Base-by-base conservation (phyloP, 2,329 filamentous ascomycete genomes). In the Pseudogymnoascus sp. region DNA sequence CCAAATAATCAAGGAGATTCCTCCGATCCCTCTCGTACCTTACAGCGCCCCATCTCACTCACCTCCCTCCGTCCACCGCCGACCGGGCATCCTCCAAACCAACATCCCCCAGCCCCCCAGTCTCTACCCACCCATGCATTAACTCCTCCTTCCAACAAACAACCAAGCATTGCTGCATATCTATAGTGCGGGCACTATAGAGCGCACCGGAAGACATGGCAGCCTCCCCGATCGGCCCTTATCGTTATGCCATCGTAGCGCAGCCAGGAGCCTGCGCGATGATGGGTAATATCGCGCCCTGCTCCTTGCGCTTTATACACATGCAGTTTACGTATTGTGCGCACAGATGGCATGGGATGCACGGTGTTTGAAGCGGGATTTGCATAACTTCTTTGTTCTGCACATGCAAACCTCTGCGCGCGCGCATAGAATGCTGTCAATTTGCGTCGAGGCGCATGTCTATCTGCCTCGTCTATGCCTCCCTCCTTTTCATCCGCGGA, bases 161-260 rank as follows among this genome's bases (percentile, higher is more conserved):
- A 50, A 50, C 43, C 43, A 54, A 54, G 43, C 43, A 54, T 32
- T 54, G 8, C 25, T 54, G 25, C 43, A 54, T 54, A 54, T 32
- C 43, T 30, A 54, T 54, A 32, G 43, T 54, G 43, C 43, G n/a
- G n/a, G 9, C 43, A 54, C 28, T 54, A 54, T 54, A 5, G 9
- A 6, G 8, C 25, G 9, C 43, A 54, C 25, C 43, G 43, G 43
- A 54, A 54, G 25, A n/a, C 28, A 54, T 18, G 25, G 8, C 12
- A 11, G 25, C 4, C 25, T 50, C 43, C 43, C 43, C 43, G 43
- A 50, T 50, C 43, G 43, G 43, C 43, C 43, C 43, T 30, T 50
- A 30, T 50, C 43, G 30, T 50, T 18, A 30, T 50, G 43, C 25
- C 25, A 54, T 54, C 25, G 43, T 9, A 12, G 14, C 8, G 25